Evolutionary conservation across 352 stramenopile species (phyloP).

Genomic region (Phytophthora tubulina): DNA sequence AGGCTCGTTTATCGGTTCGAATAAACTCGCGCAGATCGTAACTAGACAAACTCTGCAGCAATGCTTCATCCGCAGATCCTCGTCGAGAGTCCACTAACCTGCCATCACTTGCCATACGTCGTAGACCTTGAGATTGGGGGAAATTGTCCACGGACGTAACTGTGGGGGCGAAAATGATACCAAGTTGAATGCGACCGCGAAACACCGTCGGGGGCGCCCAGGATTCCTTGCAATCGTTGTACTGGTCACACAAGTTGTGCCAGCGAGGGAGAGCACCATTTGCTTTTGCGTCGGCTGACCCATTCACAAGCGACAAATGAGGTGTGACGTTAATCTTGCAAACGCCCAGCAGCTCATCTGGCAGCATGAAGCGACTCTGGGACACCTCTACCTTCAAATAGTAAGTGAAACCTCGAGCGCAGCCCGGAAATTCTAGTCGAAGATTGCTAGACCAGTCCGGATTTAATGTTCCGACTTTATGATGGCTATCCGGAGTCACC

Average conservation of each 20-base stretch:
- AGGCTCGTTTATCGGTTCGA: constrained; percentile 50
- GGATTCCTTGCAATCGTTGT: constrained; percentile 88
- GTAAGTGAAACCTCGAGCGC: constrained; percentile 76
- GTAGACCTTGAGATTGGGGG: constrained; percentile 56
- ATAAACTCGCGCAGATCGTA: constrained; percentile 71
- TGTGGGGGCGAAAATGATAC: constrained; percentile 82
- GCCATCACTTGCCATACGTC: constrained; percentile 49
- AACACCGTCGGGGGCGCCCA: constrained; percentile 88
- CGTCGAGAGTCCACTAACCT: constrained; percentile 36
- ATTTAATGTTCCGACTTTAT: constrained; percentile 50
- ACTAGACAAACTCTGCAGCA: constrained; percentile 66
- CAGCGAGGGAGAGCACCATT: constrained; percentile 82
- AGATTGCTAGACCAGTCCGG: constrained; percentile 83
- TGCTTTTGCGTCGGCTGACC: constrained; percentile 82
- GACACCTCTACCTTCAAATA: constrained; percentile 86
- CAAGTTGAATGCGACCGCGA: constrained; percentile 76
- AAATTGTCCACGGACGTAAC: constrained; percentile 62
- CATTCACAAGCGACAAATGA: constrained; percentile 81
- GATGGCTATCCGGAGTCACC: constrained; percentile 17
- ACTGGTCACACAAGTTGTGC: constrained; percentile 90
- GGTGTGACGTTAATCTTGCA: constrained; percentile 90
- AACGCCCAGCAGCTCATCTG: constrained; percentile 79
- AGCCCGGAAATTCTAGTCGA: constrained; percentile 80
- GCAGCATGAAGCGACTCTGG: constrained; percentile 86
- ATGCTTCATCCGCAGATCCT: constrained; percentile 53